Evolutionary conservation across 2,329 filamentous ascomycete genomes (phyloP).

Genomic region (Clonostachys rosea): DNA sequence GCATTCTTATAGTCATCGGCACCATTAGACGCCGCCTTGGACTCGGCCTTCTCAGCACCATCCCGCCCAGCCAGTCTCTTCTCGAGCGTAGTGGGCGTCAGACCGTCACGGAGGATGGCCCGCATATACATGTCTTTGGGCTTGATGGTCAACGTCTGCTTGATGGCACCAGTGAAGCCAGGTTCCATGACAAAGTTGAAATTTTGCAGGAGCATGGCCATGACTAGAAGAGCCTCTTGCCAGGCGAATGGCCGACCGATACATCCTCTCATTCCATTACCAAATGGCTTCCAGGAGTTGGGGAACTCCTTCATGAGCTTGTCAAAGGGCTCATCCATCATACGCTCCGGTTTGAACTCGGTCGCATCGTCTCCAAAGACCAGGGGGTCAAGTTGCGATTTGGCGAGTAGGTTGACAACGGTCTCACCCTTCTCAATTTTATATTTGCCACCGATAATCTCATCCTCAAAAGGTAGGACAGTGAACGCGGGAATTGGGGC

Average conservation of each 20-base stretch:
- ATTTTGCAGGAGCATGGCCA: conserved; percentile 57
- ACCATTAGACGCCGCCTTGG: not conserved
- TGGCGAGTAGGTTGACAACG: conserved; percentile 37
- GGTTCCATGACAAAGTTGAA: conserved; percentile 60
- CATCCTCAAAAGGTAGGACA: conserved; percentile 27
- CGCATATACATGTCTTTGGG: conserved; percentile 56
- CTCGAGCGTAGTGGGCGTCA: conserved; percentile 17
- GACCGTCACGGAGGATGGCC: conserved; percentile 41
- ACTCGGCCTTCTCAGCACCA: not conserved
- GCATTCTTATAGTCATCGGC: not conserved
- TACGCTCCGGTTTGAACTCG: conserved; percentile 56
- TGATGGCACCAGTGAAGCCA: conserved; percentile 44
- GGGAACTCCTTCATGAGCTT: conserved; percentile 6
- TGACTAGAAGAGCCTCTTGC: conserved; percentile 7
- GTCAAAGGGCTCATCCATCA: conserved; percentile 49
- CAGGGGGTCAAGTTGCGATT: conserved; percentile 47
- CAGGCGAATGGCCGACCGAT: conserved; percentile 7
- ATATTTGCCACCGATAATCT: conserved; percentile 49
- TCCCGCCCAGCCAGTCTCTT: not conserved
- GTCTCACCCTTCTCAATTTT: conserved; percentile 35
- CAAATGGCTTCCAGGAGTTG: conserved; percentile 5
- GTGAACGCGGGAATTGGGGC: conserved; percentile 16
- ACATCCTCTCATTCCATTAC: conserved; percentile 6
- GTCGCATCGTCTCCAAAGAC: conserved; percentile 46
- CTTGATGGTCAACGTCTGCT: conserved; percentile 54